Conservation (phyloP, 208 protist genomes). For the Leishmania lainsoni region DNA sequence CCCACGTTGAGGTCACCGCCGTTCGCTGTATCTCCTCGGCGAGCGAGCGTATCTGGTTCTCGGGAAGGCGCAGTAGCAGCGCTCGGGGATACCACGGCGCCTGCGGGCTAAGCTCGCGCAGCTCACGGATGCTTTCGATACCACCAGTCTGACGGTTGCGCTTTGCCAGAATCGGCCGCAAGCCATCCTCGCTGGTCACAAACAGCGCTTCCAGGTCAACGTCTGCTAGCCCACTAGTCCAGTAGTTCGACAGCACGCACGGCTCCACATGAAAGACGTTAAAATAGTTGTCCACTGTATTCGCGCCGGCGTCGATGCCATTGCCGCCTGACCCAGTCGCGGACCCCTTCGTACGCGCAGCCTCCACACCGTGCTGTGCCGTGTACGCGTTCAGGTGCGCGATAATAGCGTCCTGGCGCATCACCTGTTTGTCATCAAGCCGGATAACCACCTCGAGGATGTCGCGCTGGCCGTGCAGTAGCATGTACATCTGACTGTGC, state of each 20-base stretch:
- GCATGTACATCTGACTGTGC: conserved; percentile 76
- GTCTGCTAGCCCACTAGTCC: conserved; percentile 59
- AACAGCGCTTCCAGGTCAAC: conserved; percentile 75
- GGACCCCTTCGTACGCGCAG: conserved; percentile 31
- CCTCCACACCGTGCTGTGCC: conserved; percentile 46
- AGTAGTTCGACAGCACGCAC: conserved; percentile 80
- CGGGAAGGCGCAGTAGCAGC: conserved; percentile 52
- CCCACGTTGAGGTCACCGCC: conserved; percentile 44
- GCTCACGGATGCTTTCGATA: conserved; percentile 70
- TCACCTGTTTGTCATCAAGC: conserved; percentile 70
- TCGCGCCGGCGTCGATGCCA: conserved; percentile 13
- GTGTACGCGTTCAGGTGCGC: conserved; percentile 67
- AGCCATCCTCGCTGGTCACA: conserved; percentile 58
- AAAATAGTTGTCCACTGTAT: conserved; percentile 57
- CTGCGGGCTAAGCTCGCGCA: conserved; percentile 56
- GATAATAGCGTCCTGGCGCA: conserved; percentile 68
- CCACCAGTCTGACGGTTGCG: conserved; percentile 63
- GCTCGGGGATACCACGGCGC: conserved; percentile 49
- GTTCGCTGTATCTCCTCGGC: conserved; percentile 42
- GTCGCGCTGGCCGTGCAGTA: conserved; percentile 75
- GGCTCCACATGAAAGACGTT: conserved; percentile 81
- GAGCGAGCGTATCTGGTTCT: conserved; percentile 44
- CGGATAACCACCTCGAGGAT: conserved; percentile 79
- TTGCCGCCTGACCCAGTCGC: conserved; percentile 1
- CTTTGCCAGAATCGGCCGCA: conserved; percentile 68